Percentiles rank a stretch among this genome's conserved stretches.
These are phyloP conservation scores for Pigoraptor vietnamica DNA, from an alignment of 78 protist species.

Conservation along the genomic window DNA sequence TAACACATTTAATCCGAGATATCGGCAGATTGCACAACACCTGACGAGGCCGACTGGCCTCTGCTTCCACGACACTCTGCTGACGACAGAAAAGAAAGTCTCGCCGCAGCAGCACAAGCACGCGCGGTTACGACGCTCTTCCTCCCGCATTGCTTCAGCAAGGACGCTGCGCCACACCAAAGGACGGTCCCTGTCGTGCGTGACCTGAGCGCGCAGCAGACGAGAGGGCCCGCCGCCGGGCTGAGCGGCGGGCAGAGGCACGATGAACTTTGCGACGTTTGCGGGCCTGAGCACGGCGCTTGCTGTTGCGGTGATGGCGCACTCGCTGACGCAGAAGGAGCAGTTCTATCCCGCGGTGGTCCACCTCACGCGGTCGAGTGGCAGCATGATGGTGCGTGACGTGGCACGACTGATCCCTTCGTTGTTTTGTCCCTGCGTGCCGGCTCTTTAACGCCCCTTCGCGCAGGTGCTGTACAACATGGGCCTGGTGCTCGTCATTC, in stretches of 20 bases:
- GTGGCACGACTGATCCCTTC: not conserved
- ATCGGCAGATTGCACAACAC: no score
- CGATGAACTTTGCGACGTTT: not conserved
- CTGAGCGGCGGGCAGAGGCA: not conserved
- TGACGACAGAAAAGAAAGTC: no score
- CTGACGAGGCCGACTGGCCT: no score
- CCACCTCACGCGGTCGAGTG: not conserved
- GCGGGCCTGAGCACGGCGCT: slow-evolving; percentile 1
- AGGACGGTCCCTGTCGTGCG: no score
- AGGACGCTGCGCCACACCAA: no score
- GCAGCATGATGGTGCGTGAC: not conserved
- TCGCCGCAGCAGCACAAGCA: no score
- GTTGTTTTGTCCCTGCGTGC: not conserved
- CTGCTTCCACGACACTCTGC: no score
- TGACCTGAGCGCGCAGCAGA: no score
- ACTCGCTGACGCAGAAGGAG: not conserved
- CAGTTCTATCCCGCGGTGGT: slow-evolving; percentile 10
- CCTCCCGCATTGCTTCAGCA: no score
- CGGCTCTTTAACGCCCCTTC: not conserved
- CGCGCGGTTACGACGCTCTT: no score
- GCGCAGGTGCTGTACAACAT: not conserved
- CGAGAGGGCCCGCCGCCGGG: no score
- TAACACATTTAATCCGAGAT: no score
- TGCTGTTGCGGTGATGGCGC: not conserved
- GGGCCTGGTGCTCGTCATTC: not conserved